Percentiles rank a stretch among this genome's conserved stretches.
phyloP scores from a whole-genome alignment of 345 rosid genomes.

The Euphorbia tirucalli region DNA sequence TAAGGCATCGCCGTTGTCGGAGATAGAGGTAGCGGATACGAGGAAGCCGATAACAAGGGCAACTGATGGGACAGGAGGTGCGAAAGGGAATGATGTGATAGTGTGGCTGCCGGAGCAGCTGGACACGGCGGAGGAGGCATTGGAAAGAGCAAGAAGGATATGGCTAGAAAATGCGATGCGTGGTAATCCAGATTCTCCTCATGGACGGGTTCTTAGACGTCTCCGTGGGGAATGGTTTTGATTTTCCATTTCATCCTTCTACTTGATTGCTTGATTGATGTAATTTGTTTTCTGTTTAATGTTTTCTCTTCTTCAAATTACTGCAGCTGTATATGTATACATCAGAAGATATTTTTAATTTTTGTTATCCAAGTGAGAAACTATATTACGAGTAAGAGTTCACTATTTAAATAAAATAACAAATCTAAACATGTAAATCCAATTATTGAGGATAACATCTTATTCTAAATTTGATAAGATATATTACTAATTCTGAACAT shows the following conservation, averaged over 20 bases:
- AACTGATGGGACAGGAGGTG: conserved; percentile 29
- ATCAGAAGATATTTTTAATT: too few species aligned
- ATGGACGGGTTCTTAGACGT: conserved; percentile 58
- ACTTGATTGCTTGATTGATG: too few species aligned
- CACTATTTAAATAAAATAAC: too few species aligned
- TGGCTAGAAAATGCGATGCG: conserved; percentile 60
- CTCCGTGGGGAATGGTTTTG: conserved; percentile 24
- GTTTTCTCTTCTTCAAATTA: too few species aligned
- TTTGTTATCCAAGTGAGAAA: too few species aligned
- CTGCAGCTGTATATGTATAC: too few species aligned
- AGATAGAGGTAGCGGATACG: conserved; percentile 61
- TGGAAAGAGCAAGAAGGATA: conserved; percentile 53
- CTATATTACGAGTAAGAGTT: too few species aligned
- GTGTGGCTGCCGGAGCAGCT: conserved; percentile 80
- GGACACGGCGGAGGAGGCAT: conserved; percentile 73
- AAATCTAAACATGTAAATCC: too few species aligned
- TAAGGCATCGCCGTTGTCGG: conserved; percentile 74
- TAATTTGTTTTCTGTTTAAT: too few species aligned
- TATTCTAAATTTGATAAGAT: too few species aligned
- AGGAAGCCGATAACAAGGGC: conserved; percentile 76
- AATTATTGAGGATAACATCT: too few species aligned
- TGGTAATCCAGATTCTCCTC: conserved; percentile 77
- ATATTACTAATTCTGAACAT: too few species aligned
- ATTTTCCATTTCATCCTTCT: neutral
- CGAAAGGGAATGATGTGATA: conserved; percentile 28